Evolutionary conservation across 345 rosid genomes (phyloP), one percentile per base, ranked within the genome.

Genomic region (Fremontodendron californicum): DNA sequence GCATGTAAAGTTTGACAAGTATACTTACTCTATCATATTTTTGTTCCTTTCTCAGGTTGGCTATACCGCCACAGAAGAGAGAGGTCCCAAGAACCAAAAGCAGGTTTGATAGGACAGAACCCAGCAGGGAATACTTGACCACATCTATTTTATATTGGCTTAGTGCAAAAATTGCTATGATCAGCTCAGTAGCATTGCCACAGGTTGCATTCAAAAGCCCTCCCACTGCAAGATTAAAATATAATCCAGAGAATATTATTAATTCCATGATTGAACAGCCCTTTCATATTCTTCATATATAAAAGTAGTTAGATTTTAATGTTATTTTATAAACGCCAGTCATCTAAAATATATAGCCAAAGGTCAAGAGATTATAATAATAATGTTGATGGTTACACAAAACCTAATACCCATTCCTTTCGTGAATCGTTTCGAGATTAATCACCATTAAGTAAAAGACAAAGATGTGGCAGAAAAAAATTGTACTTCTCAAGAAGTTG

Each of bases 171-270:
- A 91, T 82, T 39, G 98, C 97, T 49, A 95, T 93, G 66, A 95
- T 95, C 29, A 95, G 85, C 81, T 95, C 99, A 0, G 98, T 92
- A 0, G 96, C 98, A 82, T 95, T 95, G 40, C 99, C 99, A 79
- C 99, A 92, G 27, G 98, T 93, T 46, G 99, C 99, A 71, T 95
- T 95, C 75, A 95, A 78, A 54, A 95, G 85, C 23, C 99, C 98
- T 19, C 99, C 98, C 73, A 95, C 98, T 93, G 86, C 63, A 66
- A 71, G 72, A 76, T 76, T 16, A 60, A 55, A 39, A 52, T 16
- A 25, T 33, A 13, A 68, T n/a, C 61, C 37, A 61, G 4, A 61
- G 19, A 61, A 61, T 63, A 69, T 1, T 33, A 48, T 21, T 37
- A 52, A 72, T 52, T 49, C 69, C 58, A 6, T 4, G 12, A 61